phyloP scores from a whole-genome alignment of 257 asterid species.

The Jasminum sambac region DNA sequence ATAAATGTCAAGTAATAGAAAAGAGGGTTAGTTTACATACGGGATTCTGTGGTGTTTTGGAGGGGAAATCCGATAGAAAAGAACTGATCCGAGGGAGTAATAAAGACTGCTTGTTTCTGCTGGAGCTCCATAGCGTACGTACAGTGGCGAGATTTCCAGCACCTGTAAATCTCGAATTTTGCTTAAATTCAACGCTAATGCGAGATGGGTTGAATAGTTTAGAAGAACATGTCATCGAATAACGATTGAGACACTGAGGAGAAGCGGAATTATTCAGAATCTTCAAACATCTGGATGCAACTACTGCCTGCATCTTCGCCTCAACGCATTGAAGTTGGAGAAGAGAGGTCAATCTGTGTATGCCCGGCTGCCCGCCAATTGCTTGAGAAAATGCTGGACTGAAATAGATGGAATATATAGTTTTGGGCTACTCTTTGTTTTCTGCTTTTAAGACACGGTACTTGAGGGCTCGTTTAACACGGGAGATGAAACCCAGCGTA shows the following conservation, averaged over 20 bases:
- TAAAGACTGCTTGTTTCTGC: constrained; percentile 40
- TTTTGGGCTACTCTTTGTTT: not conserved
- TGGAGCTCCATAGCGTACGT: constrained; percentile 45
- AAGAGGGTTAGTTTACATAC: constrained; percentile 31
- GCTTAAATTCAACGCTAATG: constrained; percentile 25
- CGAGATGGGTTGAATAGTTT: constrained; percentile 24
- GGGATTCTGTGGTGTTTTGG: constrained; percentile 47
- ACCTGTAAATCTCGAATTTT: constrained; percentile 32
- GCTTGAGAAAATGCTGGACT: constrained; percentile 33
- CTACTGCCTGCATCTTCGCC: constrained; percentile 39
- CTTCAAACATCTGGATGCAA: constrained; percentile 49
- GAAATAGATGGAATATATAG: not conserved
- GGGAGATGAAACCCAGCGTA: not conserved
- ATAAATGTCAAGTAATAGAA: not conserved
- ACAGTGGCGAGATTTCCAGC: constrained; percentile 39
- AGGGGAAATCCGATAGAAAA: constrained; percentile 65
- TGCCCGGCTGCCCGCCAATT: constrained; percentile 14
- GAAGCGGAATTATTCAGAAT: constrained; percentile 34
- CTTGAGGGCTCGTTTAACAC: not conserved
- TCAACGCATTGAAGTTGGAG: constrained; percentile 28
- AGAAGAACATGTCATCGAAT: constrained; percentile 9
- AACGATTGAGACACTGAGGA: constrained; percentile 24
- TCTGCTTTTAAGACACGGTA: not conserved
- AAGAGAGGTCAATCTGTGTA: constrained; percentile 1
- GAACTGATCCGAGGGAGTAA: constrained; percentile 46